A percentile compares a stretch with the other conserved stretches of the same genome.
Conservation (phyloP, 129 eudicot species). For the Tanacetum coccineum region DNA sequence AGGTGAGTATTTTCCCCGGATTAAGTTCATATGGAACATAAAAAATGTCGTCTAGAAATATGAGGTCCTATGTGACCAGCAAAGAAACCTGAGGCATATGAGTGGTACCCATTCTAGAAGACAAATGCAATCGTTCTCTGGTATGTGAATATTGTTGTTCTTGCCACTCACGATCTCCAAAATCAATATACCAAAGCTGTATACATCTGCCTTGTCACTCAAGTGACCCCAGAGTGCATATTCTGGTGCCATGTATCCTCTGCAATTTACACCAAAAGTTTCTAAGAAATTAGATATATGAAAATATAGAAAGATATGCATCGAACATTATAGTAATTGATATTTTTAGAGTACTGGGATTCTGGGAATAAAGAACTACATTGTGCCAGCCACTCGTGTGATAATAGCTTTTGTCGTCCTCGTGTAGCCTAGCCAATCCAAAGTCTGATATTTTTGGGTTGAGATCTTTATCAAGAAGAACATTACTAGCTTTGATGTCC, state of each 20-base stretch:
- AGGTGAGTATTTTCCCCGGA: no score
- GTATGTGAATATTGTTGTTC: conserved; percentile 68
- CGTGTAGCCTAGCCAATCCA: conserved; percentile 74
- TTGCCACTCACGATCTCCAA: conserved; percentile 83
- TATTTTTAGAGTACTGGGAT: background rate
- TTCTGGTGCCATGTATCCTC: conserved; percentile 96
- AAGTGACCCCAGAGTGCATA: conserved; percentile 86
- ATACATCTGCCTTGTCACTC: conserved; percentile 83
- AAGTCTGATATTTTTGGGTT: conserved; percentile 85
- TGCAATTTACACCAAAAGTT: conserved; percentile 23
- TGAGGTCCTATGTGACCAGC: no score
- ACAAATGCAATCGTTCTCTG: conserved; percentile 51
- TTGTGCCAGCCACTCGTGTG: conserved; percentile 86
- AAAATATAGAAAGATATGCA: background rate
- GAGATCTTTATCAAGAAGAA: conserved; percentile 60
- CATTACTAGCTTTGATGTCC: conserved; percentile 87
- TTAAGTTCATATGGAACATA: no score
- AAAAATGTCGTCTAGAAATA: no score
- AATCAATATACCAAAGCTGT: conserved; percentile 73
- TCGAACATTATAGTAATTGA: background rate
- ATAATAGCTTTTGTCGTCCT: conserved; percentile 61
- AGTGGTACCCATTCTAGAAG: conserved; percentile 75
- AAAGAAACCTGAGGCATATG: no score
- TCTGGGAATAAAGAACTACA: conserved; percentile 31
- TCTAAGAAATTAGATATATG: background rate